Conservation (phyloP, 1,284 basidiomycete genomes). For the Pseudozyma flocculosa region DNA sequence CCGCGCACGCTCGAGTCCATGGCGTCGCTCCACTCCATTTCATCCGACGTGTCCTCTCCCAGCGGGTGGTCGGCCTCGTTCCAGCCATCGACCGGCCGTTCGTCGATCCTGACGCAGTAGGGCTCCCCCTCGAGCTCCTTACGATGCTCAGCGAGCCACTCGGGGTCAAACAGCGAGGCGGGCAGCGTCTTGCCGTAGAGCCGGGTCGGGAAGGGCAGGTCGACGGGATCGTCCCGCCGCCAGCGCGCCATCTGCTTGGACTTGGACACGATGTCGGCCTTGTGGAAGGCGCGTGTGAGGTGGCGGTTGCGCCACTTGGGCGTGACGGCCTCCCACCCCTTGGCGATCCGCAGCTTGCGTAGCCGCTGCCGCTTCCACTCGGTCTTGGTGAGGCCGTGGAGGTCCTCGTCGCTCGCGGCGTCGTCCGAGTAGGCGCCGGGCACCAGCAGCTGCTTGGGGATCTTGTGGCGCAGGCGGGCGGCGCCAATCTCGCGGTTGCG, state of each 20-base stretch:
- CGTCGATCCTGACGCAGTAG: constrained; percentile 37
- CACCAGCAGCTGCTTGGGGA: constrained; percentile 36
- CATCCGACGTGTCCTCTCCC: constrained; percentile 39
- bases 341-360: constrained; percentile 33
- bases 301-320: constrained; percentile 42
- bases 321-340: constrained; percentile 41
- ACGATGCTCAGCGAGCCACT: constrained; percentile 33
- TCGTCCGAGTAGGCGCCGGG: constrained; percentile 42
- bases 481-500: constrained; percentile 42
- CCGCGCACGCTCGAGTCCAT: constrained; percentile 14
- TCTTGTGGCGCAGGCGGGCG: constrained; percentile 24
- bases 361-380: constrained; percentile 36
- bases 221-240: constrained; percentile 36
- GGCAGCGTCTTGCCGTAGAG: constrained; percentile 35
- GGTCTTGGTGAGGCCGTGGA: constrained; percentile 34
- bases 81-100: constrained; percentile 35
- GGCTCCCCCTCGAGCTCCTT: constrained; percentile 33
- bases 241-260: constrained; percentile 41
- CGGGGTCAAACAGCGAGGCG: constrained; percentile 29
- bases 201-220: constrained; percentile 38
- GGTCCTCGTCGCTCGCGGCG: constrained; percentile 43
- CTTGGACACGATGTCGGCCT: constrained; percentile 40
- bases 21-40: constrained; percentile 44
- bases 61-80: constrained; percentile 31
- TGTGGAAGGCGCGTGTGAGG: constrained; percentile 35